phyloP scores from a whole-genome alignment of 2,329 filamentous ascomycete species.

The Aspergillus udagawae region DNA sequence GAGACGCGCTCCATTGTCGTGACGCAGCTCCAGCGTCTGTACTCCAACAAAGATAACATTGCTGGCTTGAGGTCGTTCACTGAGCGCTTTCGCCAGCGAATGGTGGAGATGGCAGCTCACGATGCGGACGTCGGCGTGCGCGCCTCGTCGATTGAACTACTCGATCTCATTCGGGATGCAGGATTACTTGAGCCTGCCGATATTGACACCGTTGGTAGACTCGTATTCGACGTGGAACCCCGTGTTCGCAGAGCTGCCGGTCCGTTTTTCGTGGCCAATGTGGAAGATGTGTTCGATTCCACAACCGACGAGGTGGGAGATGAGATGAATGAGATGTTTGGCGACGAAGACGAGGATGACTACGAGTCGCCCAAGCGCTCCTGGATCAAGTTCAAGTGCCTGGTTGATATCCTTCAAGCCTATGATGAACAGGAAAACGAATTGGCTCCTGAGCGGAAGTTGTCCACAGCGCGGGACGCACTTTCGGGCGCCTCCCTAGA shows the following conservation, averaged over 20 bases:
- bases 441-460: constrained; percentile 20
- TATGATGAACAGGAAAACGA: constrained; percentile 66
- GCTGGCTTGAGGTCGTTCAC: constrained; percentile 80
- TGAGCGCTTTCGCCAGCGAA: constrained; percentile 77
- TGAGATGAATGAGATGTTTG: constrained; percentile 69
- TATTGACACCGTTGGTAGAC: constrained; percentile 78
- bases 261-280: constrained; percentile 82
- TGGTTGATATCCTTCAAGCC: constrained; percentile 75
- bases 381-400: constrained; percentile 89
- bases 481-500: constrained; percentile 65
- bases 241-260: constrained; percentile 85
- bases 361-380: constrained; percentile 70
- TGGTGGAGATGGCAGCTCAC: constrained; percentile 88
- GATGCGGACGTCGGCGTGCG: constrained; percentile 80
- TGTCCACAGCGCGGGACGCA: constrained; percentile 22
- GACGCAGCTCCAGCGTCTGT: constrained; percentile 74
- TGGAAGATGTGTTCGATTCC: constrained; percentile 73
- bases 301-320: constrained; percentile 83
- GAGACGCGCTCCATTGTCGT: constrained; percentile 80
- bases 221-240: constrained; percentile 84
- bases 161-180: constrained; percentile 75
- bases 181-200: constrained; percentile 88
- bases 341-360: constrained; percentile 66
- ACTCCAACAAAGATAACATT: constrained; percentile 75
- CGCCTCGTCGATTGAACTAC: constrained; percentile 72